A percentile compares a stretch with the other conserved stretches of the same genome.
phyloP scores from a whole-genome alignment of 257 asterid species.

The Osmanthus fragrans region DNA sequence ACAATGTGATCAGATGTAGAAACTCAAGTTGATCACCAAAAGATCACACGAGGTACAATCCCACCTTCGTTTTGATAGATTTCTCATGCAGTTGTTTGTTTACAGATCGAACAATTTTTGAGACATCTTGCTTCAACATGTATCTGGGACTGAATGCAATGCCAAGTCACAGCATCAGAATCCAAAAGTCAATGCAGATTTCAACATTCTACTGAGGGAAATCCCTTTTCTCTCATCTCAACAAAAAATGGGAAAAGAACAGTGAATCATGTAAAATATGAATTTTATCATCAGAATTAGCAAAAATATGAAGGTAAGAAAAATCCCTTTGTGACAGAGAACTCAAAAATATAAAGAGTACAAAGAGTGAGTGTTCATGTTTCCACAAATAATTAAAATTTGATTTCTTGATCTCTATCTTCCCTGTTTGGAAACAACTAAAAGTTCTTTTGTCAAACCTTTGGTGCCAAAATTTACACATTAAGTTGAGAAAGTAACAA shows the following conservation, averaged over 20 bases:
- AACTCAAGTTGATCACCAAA: constrained; percentile 15
- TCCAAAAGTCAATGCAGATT: constrained; percentile 8
- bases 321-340: neutral
- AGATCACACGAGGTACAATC: constrained; percentile 17
- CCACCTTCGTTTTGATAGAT: constrained; percentile 94
- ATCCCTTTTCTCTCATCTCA: neutral
- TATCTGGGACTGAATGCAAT: constrained; percentile 77
- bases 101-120: constrained; percentile 89
- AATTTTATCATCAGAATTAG: neutral
- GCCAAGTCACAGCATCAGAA: constrained; percentile 19
- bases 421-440: neutral
- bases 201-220: constrained; percentile 5
- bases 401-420: neutral
- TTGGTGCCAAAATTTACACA: too few relatives aligned
- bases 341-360: too few relatives aligned
- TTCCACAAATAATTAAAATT: neutral
- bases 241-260: neutral
- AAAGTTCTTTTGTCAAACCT: neutral
- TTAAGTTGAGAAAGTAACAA: too few relatives aligned
- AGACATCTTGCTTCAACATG: constrained; percentile 94
- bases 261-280: neutral
- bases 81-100: constrained; percentile 93
- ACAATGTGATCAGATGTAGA: constrained; percentile 13
- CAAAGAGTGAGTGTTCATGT: neutral
- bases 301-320: neutral